Base-by-base conservation (phyloP, 225 moss, liverwort and hornwort genomes). In the Thuidium tamariscinum region DNA sequence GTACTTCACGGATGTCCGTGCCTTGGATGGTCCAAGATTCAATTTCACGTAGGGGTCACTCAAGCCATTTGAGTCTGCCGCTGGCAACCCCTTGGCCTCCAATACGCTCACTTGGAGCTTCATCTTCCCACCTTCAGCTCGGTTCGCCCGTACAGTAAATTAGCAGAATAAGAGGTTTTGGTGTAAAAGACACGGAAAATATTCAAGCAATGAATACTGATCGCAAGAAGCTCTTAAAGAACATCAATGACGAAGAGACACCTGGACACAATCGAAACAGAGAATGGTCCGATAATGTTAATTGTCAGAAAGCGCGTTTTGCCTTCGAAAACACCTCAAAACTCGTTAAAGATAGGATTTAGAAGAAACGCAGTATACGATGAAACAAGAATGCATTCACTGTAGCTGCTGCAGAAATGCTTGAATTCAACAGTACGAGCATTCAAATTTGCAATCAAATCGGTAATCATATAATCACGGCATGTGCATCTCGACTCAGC, bases 21-120 rank as follows among this genome's bases (percentile, higher is more conserved):
- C 93, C 85, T 93, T 97, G 1, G 96, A 92, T 73, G 86, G 89
- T 67, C 96, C 95, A 5, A 97, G 87, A 36, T 86, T 77, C 36
- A 97, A 87, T 89, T 90, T 90, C 39, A 95, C 95, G 48, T 91
- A 97, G 32, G 96, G 96, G 85, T 97, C 95, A 80, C 95, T 95
- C 0, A 95, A 90, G 39, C 96, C 96, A 86, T 95, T 95, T 17
- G 89, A 74, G 75, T 95, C 95, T 88, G 89, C 88, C 15, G 94
- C 88, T 66, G 68, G 30, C 63, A 97, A 74, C 26, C 92, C 90
- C 87, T 88, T 91, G 57, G 96, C 96, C 91, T 95, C 94, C 90
- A 94, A 44, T 46, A 97, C 93, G 77, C 88, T 92, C 84, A 97
- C 95, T 69, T 91, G 93, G 20, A 97, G 94, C 93, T 97, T 95